Conservation (phyloP, 2,329 filamentous ascomycete genomes). For the Colletotrichum neosansevieriae region DNA sequence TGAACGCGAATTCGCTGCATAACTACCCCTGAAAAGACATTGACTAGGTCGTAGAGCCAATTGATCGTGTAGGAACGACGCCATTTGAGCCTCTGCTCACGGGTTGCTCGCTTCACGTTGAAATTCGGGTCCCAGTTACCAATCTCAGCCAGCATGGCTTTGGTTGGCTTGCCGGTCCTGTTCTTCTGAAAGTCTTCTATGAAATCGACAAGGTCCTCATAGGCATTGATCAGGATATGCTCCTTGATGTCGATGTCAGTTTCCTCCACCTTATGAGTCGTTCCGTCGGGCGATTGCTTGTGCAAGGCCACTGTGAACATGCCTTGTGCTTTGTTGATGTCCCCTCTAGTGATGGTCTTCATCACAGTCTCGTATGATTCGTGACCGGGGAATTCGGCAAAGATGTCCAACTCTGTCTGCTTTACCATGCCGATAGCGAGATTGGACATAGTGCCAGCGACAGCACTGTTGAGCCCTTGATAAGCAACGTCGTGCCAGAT, state of each 20-base stretch:
- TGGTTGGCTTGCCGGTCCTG: slow-evolving; percentile 59
- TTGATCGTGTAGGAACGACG: slow-evolving; percentile 62
- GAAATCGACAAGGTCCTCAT: slow-evolving; percentile 58
- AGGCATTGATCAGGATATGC: slow-evolving; percentile 56
- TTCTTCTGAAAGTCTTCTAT: slow-evolving; percentile 58
- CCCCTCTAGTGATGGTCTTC: slow-evolving; percentile 54
- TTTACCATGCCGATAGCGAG: slow-evolving; percentile 57
- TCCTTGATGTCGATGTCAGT: slow-evolving; percentile 55
- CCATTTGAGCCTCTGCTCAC: slow-evolving; percentile 57
- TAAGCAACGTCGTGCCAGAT: slow-evolving; percentile 60
- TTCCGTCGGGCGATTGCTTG: background rate
- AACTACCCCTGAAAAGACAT: slow-evolving; percentile 56
- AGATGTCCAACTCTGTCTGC: slow-evolving; percentile 52
- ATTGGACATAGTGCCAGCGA: slow-evolving; percentile 57
- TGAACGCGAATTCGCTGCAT: slow-evolving; percentile 52
- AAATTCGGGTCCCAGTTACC: slow-evolving; percentile 56
- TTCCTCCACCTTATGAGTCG: slow-evolving; percentile 39
- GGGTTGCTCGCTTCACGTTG: slow-evolving; percentile 52
- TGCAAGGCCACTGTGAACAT: slow-evolving; percentile 42
- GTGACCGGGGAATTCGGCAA: slow-evolving; percentile 59
- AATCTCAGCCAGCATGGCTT: slow-evolving; percentile 54
- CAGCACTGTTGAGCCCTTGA: slow-evolving; percentile 56
- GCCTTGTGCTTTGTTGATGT: slow-evolving; percentile 48
- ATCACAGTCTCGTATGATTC: slow-evolving; percentile 58
- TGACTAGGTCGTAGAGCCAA: slow-evolving; percentile 65